Base-by-base conservation (phyloP, 2,329 filamentous ascomycete genomes). In the Aspergillus awamori region DNA sequence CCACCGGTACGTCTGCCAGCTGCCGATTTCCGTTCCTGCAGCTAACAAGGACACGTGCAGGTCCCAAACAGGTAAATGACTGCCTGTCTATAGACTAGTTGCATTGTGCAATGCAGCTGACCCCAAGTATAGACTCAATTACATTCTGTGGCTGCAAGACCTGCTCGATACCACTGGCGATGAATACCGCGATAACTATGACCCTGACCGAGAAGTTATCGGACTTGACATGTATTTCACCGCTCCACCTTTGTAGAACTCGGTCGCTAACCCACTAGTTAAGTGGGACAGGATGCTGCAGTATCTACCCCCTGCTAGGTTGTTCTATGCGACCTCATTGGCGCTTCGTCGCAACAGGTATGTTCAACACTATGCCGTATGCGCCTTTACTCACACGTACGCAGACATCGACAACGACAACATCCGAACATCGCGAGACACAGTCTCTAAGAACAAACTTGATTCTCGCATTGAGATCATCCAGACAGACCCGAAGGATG, bases 301-400 rank as follows among this genome's bases (percentile, higher is more conserved):
- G 89, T 69, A 96, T 99, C 68, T 99, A 98, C 72, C 90, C 93
- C 2, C 84, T 98, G 1, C 83, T 99, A 1, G 92, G 88, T 20
- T 91, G 90, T 67, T 76, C 82, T 0, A 85, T 89, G 61, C 84
- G 91, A 0, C 82, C 85, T 1, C 77, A 74, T 3, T 98, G 93
- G 93, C 82, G 78, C 2, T 93, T 93, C 65, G 74, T 88, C 33
- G 90, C 86, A 1, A 92, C 89, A 57, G 83, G 83, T 83, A 69
- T 53, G 80, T 51, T 36, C 26, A 13, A 8, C 5, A 7, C 11
- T 13, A 8, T 22, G 6, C 11, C 13, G 15, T 10, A 2, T 53
- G 6, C 15, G 24, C 7, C 4, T 11, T 7, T 11, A n/a, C 53
- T 49, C 45, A 64, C 15, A 36, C 17, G n/a, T n/a, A 20, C 17